phyloP scores from a whole-genome alignment of 2,329 filamentous ascomycete species.

The Tolypocladium guangdongense region DNA sequence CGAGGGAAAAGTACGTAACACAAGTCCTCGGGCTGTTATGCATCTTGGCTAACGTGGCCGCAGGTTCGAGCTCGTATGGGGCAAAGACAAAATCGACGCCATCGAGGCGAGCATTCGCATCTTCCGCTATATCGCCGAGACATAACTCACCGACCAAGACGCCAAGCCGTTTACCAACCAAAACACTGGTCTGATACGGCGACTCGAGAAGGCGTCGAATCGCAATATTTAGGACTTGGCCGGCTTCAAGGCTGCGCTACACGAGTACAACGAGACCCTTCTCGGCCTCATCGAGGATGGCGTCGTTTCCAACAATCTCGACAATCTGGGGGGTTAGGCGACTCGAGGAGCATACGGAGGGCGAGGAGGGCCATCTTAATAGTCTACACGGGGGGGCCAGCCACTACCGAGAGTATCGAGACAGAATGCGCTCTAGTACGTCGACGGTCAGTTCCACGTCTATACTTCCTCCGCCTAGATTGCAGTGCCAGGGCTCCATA shows the following conservation, averaged over 20 bases:
- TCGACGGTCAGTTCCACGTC: slow-evolving; percentile 1
- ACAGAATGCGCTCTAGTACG: slow-evolving; percentile 80
- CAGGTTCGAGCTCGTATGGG: slow-evolving; percentile 55
- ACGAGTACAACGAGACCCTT: slow-evolving; percentile 67
- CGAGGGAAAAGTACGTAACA: slow-evolving; percentile 50
- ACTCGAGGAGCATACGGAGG: slow-evolving; percentile 83
- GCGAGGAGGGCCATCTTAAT: slow-evolving; percentile 93
- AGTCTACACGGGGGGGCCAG: slow-evolving; percentile 93
- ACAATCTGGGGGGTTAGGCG: slow-evolving; percentile 75
- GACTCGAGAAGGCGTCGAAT: slow-evolving; percentile 63
- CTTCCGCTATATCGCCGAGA: slow-evolving; percentile 57
- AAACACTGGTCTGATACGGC: slow-evolving; percentile 62
- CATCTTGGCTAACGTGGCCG: slow-evolving; percentile 9
- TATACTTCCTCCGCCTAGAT: not conserved
- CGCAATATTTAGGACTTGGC: slow-evolving; percentile 51
- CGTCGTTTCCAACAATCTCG: slow-evolving; percentile 60
- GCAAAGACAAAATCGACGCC: slow-evolving; percentile 69
- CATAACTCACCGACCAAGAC: slow-evolving; percentile 66
- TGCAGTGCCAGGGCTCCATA: too few relatives aligned
- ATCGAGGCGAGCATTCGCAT: slow-evolving; percentile 62
- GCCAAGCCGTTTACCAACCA: slow-evolving; percentile 59
- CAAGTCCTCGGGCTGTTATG: not conserved
- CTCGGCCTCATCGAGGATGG: slow-evolving; percentile 55
- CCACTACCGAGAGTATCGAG: slow-evolving; percentile 81
- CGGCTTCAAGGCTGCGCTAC: slow-evolving; percentile 63